Evolutionary conservation across 257 asterid species (phyloP).

Genomic region (Solanum sparsipilum): DNA sequence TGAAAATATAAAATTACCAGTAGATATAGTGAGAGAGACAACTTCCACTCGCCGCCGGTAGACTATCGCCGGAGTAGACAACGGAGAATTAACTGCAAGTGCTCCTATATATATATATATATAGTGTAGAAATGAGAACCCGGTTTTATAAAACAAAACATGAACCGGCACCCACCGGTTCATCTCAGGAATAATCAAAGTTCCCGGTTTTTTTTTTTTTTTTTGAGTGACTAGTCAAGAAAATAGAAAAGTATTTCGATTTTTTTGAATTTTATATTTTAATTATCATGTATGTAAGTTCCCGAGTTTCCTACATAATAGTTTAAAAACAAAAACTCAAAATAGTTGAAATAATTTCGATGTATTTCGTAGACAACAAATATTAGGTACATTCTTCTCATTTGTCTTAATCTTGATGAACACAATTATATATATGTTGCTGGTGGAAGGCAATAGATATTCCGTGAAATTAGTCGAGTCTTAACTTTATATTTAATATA

Average conservation of each 20-base stretch:
- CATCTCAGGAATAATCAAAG: background rate
- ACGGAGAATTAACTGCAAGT: background rate
- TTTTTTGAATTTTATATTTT: no score
- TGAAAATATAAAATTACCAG: background rate
- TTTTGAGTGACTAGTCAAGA: background rate
- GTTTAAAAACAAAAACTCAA: no score
- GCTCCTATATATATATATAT: background rate
- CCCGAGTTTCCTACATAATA: no score
- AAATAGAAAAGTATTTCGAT: no score
- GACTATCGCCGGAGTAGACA: background rate
- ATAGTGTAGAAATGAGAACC: background rate
- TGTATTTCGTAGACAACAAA: no score
- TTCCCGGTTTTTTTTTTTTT: background rate
- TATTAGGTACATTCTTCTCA: no score
- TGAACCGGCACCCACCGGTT: background rate
- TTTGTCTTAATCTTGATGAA: accelerated
- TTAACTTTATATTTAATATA: no score
- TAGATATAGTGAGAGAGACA: background rate
- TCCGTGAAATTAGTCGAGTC: no score
- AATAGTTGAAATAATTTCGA: no score
- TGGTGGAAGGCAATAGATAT: accelerated
- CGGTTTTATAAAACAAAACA: background rate
- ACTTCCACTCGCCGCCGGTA: background rate
- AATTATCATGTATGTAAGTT: no score
- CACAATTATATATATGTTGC: no score